Evolutionary conservation across 2,329 filamentous ascomycete genomes (phyloP).

Genomic region (Neofusicoccum ribis): DNA sequence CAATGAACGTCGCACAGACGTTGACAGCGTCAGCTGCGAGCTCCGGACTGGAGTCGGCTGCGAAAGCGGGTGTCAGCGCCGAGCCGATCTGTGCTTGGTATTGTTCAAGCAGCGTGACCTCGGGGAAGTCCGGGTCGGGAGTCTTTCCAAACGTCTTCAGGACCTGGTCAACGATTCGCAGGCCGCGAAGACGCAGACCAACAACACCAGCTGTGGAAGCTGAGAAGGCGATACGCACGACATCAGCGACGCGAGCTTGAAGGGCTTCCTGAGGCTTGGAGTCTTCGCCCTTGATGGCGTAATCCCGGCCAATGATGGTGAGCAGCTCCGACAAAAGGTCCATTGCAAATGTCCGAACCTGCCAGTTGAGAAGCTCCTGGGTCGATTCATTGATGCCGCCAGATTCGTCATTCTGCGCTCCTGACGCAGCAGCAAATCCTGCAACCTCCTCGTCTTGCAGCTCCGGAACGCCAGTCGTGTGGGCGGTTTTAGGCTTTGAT

Average conservation of each 20-base stretch:
- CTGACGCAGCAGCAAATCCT: conserved; percentile 80
- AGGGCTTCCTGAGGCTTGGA: conserved; percentile 75
- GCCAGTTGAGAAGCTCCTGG: conserved; percentile 91
- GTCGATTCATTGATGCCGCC: conserved; percentile 47
- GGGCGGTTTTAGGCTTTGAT: conserved; percentile 39
- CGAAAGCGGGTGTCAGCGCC: conserved; percentile 92
- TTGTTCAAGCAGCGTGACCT: conserved; percentile 92
- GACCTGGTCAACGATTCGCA: conserved; percentile 91
- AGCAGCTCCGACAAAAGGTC: conserved; percentile 83
- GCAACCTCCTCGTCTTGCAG: conserved; percentile 95
- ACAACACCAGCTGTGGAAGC: conserved; percentile 92
- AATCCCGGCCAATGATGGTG: conserved; percentile 73
- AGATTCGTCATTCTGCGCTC: conserved; percentile 50
- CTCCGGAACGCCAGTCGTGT: conserved; percentile 61
- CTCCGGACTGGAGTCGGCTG: conserved; percentile 92
- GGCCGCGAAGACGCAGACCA: conserved; percentile 82
- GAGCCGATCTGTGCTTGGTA: conserved; percentile 99
- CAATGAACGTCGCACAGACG: conserved; percentile 96
- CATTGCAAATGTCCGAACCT: conserved; percentile 93
- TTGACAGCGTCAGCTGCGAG: conserved; percentile 94
- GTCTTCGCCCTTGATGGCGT: conserved; percentile 69
- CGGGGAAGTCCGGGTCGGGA: conserved; percentile 95
- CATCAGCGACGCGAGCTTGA: conserved; percentile 82
- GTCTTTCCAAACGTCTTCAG: conserved; percentile 95
- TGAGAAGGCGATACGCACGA: conserved; percentile 95